Percentiles rank a stretch among this genome's conserved stretches.
phyloP scores from a whole-genome alignment of 2,329 filamentous ascomycete genomes.

The Chaetomiaceae sp. region DNA sequence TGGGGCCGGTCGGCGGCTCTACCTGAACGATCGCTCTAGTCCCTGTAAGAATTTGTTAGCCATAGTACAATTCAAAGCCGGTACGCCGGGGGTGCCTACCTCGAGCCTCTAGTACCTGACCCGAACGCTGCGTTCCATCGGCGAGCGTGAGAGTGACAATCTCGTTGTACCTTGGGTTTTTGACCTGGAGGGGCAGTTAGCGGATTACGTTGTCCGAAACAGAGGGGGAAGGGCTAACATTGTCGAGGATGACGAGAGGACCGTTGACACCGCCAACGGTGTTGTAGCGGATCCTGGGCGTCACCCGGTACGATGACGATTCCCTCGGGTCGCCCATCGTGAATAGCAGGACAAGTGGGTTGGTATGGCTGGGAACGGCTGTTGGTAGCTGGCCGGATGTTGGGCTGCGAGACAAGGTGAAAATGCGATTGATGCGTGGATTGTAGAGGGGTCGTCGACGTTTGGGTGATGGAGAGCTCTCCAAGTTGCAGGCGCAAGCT shows the following conservation, averaged over 20 bases:
- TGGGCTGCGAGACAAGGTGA: constrained; percentile 12
- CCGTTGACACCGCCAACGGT: constrained; percentile 98
- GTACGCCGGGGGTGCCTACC: constrained; percentile 49
- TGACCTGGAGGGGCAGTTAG: constrained; percentile 61
- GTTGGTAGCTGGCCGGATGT: constrained; percentile 19
- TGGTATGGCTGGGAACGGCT: not conserved
- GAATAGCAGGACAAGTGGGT: constrained; percentile 17
- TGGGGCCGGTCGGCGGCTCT: constrained; percentile 27
- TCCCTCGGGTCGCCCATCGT: constrained; percentile 55
- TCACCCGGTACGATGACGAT: constrained; percentile 56
- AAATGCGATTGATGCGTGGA: not conserved
- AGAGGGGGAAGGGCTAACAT: constrained; percentile 54
- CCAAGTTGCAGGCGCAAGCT: constrained; percentile 23
- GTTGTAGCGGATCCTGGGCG: constrained; percentile 80
- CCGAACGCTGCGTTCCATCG: constrained; percentile 88
- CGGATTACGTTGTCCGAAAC: constrained; percentile 13
- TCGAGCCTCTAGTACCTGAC: constrained; percentile 95
- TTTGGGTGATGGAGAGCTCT: constrained; percentile 18
- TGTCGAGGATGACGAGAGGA: constrained; percentile 93
- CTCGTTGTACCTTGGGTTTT: constrained; percentile 96
- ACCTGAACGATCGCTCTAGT: constrained; percentile 94
- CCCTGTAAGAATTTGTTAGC: constrained; percentile 49
- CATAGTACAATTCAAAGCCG: constrained; percentile 7
- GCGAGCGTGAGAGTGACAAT: constrained; percentile 94
- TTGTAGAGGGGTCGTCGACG: constrained; percentile 14